Conservation (phyloP, 2,329 filamentous ascomycete species). For the Raffaelea deltoideospora region DNA sequence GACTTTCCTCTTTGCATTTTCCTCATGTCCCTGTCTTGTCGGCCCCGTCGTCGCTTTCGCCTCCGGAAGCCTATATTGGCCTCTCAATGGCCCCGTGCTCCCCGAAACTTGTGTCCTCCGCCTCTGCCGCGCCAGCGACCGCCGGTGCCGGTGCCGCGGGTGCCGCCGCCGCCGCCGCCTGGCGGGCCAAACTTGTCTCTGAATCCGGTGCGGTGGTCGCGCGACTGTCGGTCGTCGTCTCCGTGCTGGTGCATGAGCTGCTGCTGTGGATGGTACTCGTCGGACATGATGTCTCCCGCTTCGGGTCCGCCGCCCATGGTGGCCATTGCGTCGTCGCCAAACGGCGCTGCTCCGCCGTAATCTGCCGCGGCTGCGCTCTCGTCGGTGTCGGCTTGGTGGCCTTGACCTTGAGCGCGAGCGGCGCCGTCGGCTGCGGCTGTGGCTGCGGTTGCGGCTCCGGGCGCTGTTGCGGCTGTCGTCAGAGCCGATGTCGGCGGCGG, state of each 20-base stretch:
- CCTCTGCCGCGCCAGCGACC: conserved; percentile 15
- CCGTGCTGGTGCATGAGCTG: not conserved
- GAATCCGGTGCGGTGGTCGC: conserved; percentile 1
- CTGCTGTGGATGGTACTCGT: not conserved
- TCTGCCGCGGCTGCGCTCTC: not conserved
- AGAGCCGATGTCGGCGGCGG: conserved; percentile 15
- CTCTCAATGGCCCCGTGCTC: conserved; percentile 6
- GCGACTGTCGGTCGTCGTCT: not conserved
- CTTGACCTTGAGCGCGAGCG: too few relatives aligned
- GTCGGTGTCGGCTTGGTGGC: not conserved
- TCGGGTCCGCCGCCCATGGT: not conserved
- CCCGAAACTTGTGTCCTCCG: conserved; percentile 15
- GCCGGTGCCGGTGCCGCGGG: not conserved
- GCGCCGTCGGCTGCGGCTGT: conserved; percentile 14
- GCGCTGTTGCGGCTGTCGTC: too few relatives aligned
- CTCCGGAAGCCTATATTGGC: too few relatives aligned
- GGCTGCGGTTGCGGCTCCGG: conserved; percentile 25
- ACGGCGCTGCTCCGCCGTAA: not conserved
- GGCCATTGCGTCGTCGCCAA: not conserved
- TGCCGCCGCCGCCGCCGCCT: conserved; percentile 4
- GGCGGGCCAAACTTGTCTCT: conserved; percentile 1
- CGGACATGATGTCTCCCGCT: not conserved
- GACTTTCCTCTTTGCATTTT: too few relatives aligned
- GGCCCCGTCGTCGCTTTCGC: too few relatives aligned
- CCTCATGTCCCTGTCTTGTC: too few relatives aligned